Percentiles rank a stretch among this genome's conserved stretches.
phyloP scores from a whole-genome alignment of 2,329 filamentous ascomycete genomes.

The Epichloe sibirici region DNA sequence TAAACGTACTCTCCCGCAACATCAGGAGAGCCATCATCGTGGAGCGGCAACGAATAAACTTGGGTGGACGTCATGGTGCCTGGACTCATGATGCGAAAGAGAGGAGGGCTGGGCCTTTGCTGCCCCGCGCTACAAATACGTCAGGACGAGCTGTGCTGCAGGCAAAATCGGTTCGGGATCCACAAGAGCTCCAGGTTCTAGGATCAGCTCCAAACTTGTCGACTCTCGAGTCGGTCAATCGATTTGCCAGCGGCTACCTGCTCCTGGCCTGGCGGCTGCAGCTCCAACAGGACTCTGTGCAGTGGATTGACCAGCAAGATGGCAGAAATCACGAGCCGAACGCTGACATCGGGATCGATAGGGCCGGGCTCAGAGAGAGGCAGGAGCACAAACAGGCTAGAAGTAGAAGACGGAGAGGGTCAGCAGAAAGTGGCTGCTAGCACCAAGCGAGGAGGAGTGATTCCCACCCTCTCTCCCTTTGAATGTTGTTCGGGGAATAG shows the following conservation, averaged over 20 bases:
- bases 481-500: background rate
- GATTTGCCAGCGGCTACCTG: background rate
- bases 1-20: constrained; percentile 87
- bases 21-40: constrained; percentile 84
- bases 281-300: too few relatives aligned
- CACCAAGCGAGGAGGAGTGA: background rate
- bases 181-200: constrained; percentile 1
- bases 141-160: background rate
- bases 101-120: constrained; percentile 12
- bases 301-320: background rate
- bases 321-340: background rate
- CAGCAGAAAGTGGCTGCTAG: background rate
- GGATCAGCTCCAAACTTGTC: background rate
- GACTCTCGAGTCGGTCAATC: background rate
- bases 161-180: background rate
- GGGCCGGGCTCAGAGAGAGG: background rate
- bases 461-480: background rate
- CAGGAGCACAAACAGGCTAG: background rate
- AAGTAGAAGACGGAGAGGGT: background rate
- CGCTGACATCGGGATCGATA: background rate
- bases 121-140: constrained; percentile 10
- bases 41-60: constrained; percentile 81
- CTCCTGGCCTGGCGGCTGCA: background rate
- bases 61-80: constrained; percentile 53
- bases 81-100: constrained; percentile 39